phyloP scores from a whole-genome alignment of 805 yeast species.

The Starmerella bacillaris region DNA sequence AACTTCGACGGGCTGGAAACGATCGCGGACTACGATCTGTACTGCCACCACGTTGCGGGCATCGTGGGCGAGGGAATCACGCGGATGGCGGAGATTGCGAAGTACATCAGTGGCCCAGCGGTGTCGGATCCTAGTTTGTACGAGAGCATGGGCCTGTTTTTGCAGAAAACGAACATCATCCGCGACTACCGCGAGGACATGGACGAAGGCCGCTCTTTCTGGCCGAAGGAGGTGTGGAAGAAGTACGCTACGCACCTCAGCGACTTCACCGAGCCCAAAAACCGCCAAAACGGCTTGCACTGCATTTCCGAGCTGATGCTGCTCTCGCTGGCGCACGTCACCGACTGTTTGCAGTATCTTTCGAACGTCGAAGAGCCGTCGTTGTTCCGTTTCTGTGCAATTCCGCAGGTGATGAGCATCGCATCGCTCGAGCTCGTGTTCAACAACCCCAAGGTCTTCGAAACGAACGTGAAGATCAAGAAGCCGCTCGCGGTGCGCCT shows the following conservation, averaged over 20 bases:
- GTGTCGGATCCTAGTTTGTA: conserved; percentile 39
- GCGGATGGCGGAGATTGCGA: conserved; percentile 56
- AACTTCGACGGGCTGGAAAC: conserved; percentile 66
- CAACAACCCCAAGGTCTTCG: conserved; percentile 58
- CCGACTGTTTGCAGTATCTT: conserved; percentile 58
- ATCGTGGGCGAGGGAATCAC: conserved; percentile 93
- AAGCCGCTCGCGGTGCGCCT: conserved; percentile 71
- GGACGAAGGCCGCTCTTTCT: conserved; percentile 80
- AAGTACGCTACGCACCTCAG: conserved; percentile 48
- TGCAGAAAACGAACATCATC: conserved; percentile 90
- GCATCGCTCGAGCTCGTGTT: conserved; percentile 79
- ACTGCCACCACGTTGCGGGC: conserved; percentile 96
- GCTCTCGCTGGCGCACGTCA: conserved; percentile 60
- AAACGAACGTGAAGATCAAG: conserved; percentile 65
- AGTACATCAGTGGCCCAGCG: conserved; percentile 41
- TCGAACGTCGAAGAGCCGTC: conserved; percentile 65
- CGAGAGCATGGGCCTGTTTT: conserved; percentile 82
- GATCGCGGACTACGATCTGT: conserved; percentile 63
- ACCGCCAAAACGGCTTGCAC: conserved; percentile 32
- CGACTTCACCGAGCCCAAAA: conserved; percentile 34
- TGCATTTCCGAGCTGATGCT: conserved; percentile 71
- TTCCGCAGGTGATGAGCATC: conserved; percentile 98
- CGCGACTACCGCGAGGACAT: conserved; percentile 88
- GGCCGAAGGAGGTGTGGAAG: conserved; percentile 91
- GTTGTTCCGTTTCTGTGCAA: conserved; percentile 78